phyloP scores from a whole-genome alignment of 2,329 filamentous ascomycete genomes.

The Pseudopithomyces chartarum region DNA sequence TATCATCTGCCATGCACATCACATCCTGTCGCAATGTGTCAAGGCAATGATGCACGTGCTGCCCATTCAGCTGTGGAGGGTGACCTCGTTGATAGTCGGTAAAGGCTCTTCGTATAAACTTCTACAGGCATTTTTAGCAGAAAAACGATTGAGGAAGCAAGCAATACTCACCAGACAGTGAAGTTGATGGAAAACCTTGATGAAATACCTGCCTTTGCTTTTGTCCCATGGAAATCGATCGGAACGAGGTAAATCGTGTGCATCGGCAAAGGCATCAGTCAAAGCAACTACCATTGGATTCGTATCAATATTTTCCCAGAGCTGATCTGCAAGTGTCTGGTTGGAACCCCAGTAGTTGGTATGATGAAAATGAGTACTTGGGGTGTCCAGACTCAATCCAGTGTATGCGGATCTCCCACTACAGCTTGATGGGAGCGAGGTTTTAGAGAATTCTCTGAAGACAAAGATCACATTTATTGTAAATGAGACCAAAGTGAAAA shows the following conservation, averaged over 20 bases:
- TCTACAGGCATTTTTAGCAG: background rate
- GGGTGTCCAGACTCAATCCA: background rate
- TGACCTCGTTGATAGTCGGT: background rate
- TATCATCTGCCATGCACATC: slow-evolving; percentile 12
- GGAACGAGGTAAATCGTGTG: slow-evolving; percentile 6
- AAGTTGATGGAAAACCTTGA: slow-evolving; percentile 13
- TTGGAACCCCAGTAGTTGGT: slow-evolving; percentile 12
- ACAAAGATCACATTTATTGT: no score
- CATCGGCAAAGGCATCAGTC: slow-evolving; percentile 6
- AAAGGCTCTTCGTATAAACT: background rate
- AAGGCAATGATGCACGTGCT: slow-evolving; percentile 10
- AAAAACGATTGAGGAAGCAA: background rate
- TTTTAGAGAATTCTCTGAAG: no score
- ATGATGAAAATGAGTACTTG: slow-evolving; percentile 1
- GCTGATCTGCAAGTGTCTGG: slow-evolving; percentile 11
- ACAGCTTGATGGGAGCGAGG: no score
- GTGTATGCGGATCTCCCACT: background rate
- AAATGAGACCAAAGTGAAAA: no score
- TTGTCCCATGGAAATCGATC: slow-evolving; percentile 12
- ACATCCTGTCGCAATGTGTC: slow-evolving; percentile 11
- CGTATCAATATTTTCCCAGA: slow-evolving; percentile 14
- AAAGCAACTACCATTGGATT: slow-evolving; percentile 11
- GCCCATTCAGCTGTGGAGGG: background rate
- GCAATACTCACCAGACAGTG: slow-evolving; percentile 13
- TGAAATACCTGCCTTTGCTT: slow-evolving; percentile 11